phyloP scores from a whole-genome alignment of 306 rosid species.

The Medicago lupulina region DNA sequence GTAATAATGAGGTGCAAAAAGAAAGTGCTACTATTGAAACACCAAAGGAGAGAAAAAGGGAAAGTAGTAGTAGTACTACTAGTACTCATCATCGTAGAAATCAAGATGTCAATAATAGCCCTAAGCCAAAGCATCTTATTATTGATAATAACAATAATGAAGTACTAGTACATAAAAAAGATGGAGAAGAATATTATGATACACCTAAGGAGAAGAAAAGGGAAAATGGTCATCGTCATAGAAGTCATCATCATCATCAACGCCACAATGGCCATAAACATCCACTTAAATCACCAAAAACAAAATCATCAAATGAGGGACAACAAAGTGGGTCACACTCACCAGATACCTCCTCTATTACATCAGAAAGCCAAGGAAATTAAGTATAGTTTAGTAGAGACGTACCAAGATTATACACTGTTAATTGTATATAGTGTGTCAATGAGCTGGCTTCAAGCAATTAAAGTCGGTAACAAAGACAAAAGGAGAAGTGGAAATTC shows the following conservation, averaged over 20 bases:
- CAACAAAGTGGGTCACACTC: slow-evolving; percentile 42
- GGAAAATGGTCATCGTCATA: slow-evolving; percentile 43
- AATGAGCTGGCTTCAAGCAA: slow-evolving; percentile 21
- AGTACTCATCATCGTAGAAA: slow-evolving; percentile 20
- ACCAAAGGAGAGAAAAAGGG: slow-evolving; percentile 50
- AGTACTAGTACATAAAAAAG: not conserved
- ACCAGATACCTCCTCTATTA: slow-evolving; percentile 48
- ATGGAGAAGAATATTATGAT: slow-evolving; percentile 36
- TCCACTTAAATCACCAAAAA: slow-evolving; percentile 48
- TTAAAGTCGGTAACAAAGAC: not conserved
- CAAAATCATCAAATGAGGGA: slow-evolving; percentile 43
- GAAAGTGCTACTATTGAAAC: slow-evolving; percentile 40
- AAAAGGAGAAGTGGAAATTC: slow-evolving; percentile 25
- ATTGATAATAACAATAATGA: not conserved
- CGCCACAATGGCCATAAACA: slow-evolving; percentile 36
- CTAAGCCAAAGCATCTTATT: slow-evolving; percentile 20
- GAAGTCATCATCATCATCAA: slow-evolving; percentile 16
- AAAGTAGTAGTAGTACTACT: slow-evolving; percentile 13
- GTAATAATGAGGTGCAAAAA: slow-evolving; percentile 16
- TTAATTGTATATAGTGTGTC: slow-evolving; percentile 48
- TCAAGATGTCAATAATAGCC: slow-evolving; percentile 30
- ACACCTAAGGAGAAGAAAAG: slow-evolving; percentile 42
- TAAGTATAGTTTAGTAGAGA: slow-evolving; percentile 32
- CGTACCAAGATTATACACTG: slow-evolving; percentile 6
- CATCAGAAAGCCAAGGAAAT: slow-evolving; percentile 45